phyloP scores from a whole-genome alignment of 2,329 filamentous ascomycete genomes.

The Alternaria sp. region DNA sequence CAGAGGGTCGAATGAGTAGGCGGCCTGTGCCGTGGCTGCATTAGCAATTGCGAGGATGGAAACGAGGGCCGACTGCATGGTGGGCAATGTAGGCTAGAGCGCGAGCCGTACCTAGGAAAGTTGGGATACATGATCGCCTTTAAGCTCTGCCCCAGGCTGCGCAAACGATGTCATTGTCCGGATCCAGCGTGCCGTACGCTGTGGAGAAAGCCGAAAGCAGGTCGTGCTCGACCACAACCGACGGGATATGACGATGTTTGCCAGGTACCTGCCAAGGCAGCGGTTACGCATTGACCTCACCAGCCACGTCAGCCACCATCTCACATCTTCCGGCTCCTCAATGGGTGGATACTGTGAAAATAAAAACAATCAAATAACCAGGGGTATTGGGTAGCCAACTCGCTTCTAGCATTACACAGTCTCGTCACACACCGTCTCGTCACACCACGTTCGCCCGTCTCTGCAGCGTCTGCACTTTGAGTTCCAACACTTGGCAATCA shows the following conservation, averaged over 20 bases:
- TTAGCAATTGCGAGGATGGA: constrained; percentile 35
- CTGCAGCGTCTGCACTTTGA: constrained; percentile 43
- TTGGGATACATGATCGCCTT: background rate
- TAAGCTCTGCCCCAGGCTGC: constrained; percentile 2
- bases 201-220: background rate
- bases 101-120: constrained; percentile 13
- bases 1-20: constrained; percentile 55
- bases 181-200: background rate
- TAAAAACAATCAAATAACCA: background rate
- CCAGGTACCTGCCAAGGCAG: constrained; percentile 19
- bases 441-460: constrained; percentile 24
- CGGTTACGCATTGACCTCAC: constrained; percentile 11
- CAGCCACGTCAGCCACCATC: constrained; percentile 11
- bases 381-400: background rate
- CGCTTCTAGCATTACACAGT: background rate
- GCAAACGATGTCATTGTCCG: constrained; percentile 12
- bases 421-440: background rate
- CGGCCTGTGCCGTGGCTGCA: constrained; percentile 25
- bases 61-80: constrained; percentile 26
- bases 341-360: background rate
- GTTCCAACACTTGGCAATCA: constrained; percentile 47
- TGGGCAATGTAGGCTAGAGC: constrained; percentile 6
- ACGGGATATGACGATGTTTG: constrained; percentile 21
- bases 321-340: background rate
- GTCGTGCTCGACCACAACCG: background rate